Conservation (phyloP, 805 yeast genomes). For the Candida michaelii region DNA sequence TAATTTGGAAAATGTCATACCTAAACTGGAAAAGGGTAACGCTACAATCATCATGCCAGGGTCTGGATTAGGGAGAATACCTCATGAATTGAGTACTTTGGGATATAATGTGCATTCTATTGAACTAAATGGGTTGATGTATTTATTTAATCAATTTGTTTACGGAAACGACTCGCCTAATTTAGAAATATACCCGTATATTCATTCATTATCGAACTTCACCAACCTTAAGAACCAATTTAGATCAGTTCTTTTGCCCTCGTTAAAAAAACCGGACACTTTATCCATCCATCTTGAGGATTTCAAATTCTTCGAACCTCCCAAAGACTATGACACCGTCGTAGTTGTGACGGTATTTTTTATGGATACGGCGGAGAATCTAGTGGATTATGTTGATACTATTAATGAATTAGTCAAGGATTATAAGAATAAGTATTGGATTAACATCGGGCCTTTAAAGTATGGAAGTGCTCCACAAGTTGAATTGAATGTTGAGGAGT, state of each 20-base stretch:
- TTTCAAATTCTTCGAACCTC: constrained; percentile 52
- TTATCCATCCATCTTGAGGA: constrained; percentile 57
- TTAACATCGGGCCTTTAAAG: constrained; percentile 88
- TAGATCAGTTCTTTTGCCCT: constrained; percentile 37
- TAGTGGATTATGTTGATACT: constrained; percentile 70
- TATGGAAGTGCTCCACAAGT: constrained; percentile 84
- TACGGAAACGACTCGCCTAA: constrained; percentile 34
- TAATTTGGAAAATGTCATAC: constrained; percentile 39
- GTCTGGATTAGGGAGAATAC: constrained; percentile 78
- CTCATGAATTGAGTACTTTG: constrained; percentile 57
- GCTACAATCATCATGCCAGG: constrained; percentile 79
- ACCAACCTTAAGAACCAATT: constrained; percentile 47
- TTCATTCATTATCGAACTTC: constrained; percentile 73
- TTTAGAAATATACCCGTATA: constrained; percentile 40
- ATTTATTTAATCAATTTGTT: constrained; percentile 60
- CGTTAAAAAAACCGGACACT: constrained; percentile 43
- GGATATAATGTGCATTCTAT: constrained; percentile 62
- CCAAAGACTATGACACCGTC: constrained; percentile 40
- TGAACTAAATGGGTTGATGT: constrained; percentile 78
- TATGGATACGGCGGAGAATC: constrained; percentile 88
- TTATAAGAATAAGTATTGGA: constrained; percentile 64
- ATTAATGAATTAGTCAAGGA: constrained; percentile 38
- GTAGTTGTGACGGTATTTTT: constrained; percentile 72
- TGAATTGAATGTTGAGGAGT: constrained; percentile 73
- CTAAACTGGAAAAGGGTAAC: constrained; percentile 25